Evolutionary conservation across 202 grass and related monocot genomes (phyloP).

Genomic region (Panicum virgatum): DNA sequence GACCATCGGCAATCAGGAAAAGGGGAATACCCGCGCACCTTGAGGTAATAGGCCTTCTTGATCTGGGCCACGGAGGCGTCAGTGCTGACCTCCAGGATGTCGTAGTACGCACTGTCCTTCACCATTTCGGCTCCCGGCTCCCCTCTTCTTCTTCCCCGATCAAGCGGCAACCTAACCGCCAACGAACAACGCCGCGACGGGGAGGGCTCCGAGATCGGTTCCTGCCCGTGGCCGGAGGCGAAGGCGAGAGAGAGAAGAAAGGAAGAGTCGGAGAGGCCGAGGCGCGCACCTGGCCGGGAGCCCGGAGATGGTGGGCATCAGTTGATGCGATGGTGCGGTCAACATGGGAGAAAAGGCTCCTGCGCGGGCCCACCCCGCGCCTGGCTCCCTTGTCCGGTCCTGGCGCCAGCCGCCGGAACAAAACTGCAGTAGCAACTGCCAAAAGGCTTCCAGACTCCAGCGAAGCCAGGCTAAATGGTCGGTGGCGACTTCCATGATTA

Average conservation of each 20-base stretch:
- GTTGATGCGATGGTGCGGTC: constrained; percentile 43
- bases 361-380: not conserved
- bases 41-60: constrained; percentile 97
- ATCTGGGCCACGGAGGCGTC: constrained; percentile 80
- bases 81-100: constrained; percentile 71
- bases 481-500: not conserved
- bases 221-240: not conserved
- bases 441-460: not conserved
- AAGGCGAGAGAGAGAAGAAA: not conserved
- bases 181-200: not conserved
- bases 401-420: not conserved
- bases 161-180: not conserved
- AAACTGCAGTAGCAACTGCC: too few relatives aligned
- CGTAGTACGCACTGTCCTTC: constrained; percentile 77
- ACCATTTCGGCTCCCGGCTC: constrained; percentile 30
- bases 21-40: constrained; percentile 42
- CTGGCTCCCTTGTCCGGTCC: not conserved
- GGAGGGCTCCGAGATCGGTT: constrained; percentile 1
- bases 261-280: not conserved
- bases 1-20: not conserved
- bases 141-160: not conserved
- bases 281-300: constrained; percentile 4
- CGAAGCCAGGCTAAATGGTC: not conserved
- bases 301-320: constrained; percentile 2
- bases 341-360: constrained; percentile 24